Evolutionary conservation across 768 basidiomycete genomes (phyloP).

Genomic region (Boletus bicolor): DNA sequence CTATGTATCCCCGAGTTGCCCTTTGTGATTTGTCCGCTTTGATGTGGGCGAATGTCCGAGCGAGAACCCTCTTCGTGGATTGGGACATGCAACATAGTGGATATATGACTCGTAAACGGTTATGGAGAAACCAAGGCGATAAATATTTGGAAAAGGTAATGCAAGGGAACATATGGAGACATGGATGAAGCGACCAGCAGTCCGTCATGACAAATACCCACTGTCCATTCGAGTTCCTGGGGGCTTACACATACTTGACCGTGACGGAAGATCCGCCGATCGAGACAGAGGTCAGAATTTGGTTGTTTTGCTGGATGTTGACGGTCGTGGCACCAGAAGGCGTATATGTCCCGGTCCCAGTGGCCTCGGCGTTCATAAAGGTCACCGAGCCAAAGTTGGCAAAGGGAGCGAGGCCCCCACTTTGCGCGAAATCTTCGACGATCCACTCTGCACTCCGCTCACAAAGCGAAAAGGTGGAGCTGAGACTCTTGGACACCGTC

Average conservation of each 20-base stretch:
- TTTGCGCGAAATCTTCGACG: background rate
- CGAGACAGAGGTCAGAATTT: background rate
- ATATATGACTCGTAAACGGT: background rate
- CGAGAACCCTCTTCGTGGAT: background rate
- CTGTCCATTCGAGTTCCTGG: background rate
- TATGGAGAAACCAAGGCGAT: background rate
- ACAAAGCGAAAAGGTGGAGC: conserved; percentile 3
- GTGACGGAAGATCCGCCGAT: background rate
- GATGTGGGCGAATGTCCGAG: background rate
- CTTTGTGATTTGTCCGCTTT: background rate
- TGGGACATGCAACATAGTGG: background rate
- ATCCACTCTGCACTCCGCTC: conserved; percentile 6
- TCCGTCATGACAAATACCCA: background rate
- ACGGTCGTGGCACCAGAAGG: background rate
- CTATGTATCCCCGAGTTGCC: background rate
- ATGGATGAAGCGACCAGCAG: background rate
- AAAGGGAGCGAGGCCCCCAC: background rate
- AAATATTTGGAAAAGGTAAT: background rate
- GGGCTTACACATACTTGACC: background rate
- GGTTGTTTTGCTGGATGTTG: conserved; percentile 1
- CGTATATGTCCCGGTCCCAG: background rate
- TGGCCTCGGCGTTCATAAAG: conserved; percentile 5
- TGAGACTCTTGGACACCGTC: background rate
- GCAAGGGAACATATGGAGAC: background rate
- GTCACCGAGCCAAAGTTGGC: conserved; percentile 5